These are phyloP conservation scores for Chrysanthemum lavandulifolium DNA, from an alignment of 129 eudicot genomes.

Conservation along the genomic window DNA sequence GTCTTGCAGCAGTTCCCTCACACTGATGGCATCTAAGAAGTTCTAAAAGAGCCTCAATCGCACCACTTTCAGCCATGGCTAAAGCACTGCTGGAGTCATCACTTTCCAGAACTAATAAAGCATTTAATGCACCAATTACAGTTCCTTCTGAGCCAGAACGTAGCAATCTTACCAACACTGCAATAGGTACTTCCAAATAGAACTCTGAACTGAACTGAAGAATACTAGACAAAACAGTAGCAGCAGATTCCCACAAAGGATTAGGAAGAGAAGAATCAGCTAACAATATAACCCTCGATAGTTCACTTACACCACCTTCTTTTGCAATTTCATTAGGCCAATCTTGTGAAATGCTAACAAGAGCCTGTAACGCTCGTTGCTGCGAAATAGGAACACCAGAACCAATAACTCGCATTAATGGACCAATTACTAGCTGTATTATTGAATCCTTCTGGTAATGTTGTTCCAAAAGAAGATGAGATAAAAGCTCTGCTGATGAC, in stretches of 20 bases:
- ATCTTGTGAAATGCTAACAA: slow-evolving; percentile 63
- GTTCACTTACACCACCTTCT: slow-evolving; percentile 92
- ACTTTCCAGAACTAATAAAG: slow-evolving; percentile 86
- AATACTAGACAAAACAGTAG: slow-evolving; percentile 83
- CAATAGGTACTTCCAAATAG: slow-evolving; percentile 90
- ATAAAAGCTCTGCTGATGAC: slow-evolving; percentile 89
- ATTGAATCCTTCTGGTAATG: slow-evolving; percentile 73
- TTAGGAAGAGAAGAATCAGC: slow-evolving; percentile 83
- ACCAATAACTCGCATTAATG: slow-evolving; percentile 79
- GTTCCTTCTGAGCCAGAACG: slow-evolving; percentile 91
- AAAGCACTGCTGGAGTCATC: slow-evolving; percentile 91
- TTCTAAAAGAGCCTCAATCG: slow-evolving; percentile 88
- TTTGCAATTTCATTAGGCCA: slow-evolving; percentile 99
- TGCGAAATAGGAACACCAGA: slow-evolving; percentile 85
- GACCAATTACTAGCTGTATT: slow-evolving; percentile 86
- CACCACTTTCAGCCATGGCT: slow-evolving; percentile 99
- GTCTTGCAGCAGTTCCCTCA: slow-evolving; percentile 92
- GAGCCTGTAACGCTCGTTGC: slow-evolving; percentile 85
- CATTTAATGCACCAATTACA: slow-evolving; percentile 79
- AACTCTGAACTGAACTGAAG: slow-evolving; percentile 95
- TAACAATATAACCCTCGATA: slow-evolving; percentile 78
- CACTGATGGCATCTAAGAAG: slow-evolving; percentile 93
- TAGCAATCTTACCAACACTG: slow-evolving; percentile 84
- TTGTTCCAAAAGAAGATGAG: slow-evolving; percentile 81
- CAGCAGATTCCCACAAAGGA: slow-evolving; percentile 96